Evolutionary conservation across 345 rosid species (phyloP).

Genomic region (Balakata baccata): DNA sequence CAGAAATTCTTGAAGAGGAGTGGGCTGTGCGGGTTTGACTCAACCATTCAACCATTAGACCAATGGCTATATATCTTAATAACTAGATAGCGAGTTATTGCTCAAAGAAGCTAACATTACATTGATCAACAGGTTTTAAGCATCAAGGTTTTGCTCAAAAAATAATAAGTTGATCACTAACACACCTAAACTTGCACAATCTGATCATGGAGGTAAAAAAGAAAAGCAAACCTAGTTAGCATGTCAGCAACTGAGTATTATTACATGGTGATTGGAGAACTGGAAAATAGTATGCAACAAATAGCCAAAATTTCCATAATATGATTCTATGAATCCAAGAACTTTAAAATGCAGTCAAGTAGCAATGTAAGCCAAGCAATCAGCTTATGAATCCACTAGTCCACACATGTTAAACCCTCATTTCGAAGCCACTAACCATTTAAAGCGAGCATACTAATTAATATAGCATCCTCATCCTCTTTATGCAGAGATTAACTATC

Average conservation of each 20-base stretch:
- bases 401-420: not conserved
- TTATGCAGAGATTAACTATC: not conserved
- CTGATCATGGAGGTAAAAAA: not conserved
- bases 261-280: not conserved
- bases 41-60: no score
- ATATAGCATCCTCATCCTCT: not conserved
- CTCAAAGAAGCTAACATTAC: no score
- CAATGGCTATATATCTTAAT: no score
- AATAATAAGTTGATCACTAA: not conserved
- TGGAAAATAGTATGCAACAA: not conserved
- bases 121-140: no score
- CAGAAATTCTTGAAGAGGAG: no score
- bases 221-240: not conserved
- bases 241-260: not conserved
- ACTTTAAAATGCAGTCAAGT: not conserved
- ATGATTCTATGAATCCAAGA: not conserved
- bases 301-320: not conserved
- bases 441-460: not conserved
- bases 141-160: no score
- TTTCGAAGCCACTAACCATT: not conserved
- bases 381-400: not conserved
- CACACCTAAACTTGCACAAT: not conserved
- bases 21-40: no score
- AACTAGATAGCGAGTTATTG: no score
- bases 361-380: not conserved